Percentiles rank a stretch among this genome's conserved stretches.
phyloP scores from a whole-genome alignment of 2,329 filamentous ascomycete genomes.

The Pseudocercospora fuligena region DNA sequence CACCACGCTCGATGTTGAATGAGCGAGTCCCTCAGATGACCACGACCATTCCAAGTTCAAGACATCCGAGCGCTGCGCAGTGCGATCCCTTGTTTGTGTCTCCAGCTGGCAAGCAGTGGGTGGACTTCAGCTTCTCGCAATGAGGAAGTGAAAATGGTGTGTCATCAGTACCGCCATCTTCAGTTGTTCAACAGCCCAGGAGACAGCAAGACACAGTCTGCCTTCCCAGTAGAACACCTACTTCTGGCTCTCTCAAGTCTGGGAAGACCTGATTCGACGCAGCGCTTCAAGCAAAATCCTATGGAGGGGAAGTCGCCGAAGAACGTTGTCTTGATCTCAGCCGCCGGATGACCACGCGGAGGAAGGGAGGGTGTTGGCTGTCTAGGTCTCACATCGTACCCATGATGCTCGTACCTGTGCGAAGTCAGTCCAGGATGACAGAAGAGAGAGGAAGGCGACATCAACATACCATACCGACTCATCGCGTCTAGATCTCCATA shows the following conservation, averaged over 20 bases:
- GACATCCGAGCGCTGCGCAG: neutral
- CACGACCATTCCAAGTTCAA: neutral
- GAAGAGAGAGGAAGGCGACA: neutral
- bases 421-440: neutral
- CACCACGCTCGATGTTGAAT: neutral
- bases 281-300: neutral
- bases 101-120: neutral
- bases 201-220: too few species aligned
- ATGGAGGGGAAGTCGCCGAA: neutral
- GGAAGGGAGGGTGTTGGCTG: neutral
- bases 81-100: neutral
- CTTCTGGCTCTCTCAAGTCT: neutral
- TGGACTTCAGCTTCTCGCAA: too few species aligned
- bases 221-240: neutral
- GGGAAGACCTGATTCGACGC: too few species aligned
- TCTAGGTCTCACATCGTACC: neutral
- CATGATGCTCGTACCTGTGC: neutral
- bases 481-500: neutral
- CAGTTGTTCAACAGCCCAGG: too few species aligned
- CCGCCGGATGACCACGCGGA: neutral
- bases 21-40: neutral
- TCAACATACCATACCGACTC: neutral
- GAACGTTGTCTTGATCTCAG: neutral
- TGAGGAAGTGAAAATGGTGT: neutral
- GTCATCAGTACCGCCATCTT: neutral